Percentiles rank a stretch among this genome's conserved stretches.
Conservation (phyloP, 768 basidiomycete species). For the Kwoniella sp. region DNA sequence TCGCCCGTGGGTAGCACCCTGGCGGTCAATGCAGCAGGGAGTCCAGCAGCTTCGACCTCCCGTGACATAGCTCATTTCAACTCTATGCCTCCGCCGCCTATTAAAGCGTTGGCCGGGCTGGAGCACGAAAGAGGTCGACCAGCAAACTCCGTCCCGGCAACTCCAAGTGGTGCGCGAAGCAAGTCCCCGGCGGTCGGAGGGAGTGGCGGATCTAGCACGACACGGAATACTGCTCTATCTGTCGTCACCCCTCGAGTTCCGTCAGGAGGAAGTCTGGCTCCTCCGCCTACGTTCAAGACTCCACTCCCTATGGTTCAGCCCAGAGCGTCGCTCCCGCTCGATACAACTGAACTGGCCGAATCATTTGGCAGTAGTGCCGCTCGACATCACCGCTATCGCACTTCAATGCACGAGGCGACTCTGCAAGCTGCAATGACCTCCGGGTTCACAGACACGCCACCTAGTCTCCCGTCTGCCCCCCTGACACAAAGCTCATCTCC, state of each 20-base stretch:
- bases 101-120: slow-evolving; percentile 6
- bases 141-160: slow-evolving; percentile 26
- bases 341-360: too few species aligned
- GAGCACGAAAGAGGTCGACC: slow-evolving; percentile 27
- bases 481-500: not conserved
- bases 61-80: slow-evolving; percentile 9
- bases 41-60: slow-evolving; percentile 1
- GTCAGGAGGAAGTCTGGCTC: slow-evolving; percentile 14
- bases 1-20: slow-evolving; percentile 15
- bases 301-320: slow-evolving; percentile 11
- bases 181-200: slow-evolving; percentile 27
- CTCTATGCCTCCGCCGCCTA: slow-evolving; percentile 16
- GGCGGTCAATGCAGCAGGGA: not conserved
- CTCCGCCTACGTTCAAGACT: slow-evolving; percentile 29
- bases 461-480: slow-evolving; percentile 9
- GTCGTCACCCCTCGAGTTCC: not conserved
- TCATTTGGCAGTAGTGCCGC: too few species aligned
- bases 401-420: slow-evolving; percentile 37
- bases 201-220: not conserved
- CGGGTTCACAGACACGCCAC: slow-evolving; percentile 19
- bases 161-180: slow-evolving; percentile 34
- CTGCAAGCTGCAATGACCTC: slow-evolving; percentile 13
- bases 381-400: slow-evolving; percentile 31
- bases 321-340: too few species aligned
- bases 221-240: not conserved